These are phyloP conservation scores for Phytophthora constricta DNA, from an alignment of 352 stramenopile genomes.

Conservation along the genomic window DNA sequence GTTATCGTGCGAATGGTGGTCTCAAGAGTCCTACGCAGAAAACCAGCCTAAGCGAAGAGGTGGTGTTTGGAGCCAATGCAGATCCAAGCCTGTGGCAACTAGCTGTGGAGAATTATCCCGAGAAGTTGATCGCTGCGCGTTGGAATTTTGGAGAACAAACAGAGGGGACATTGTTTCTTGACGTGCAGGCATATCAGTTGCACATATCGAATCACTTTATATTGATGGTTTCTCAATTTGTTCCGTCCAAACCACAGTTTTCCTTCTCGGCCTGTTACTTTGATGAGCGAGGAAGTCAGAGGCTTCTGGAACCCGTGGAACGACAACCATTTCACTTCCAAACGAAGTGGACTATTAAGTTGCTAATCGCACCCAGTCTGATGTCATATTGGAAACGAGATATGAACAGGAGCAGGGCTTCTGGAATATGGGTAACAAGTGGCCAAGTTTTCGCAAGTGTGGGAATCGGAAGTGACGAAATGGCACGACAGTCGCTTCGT, in stretches of 20 bases:
- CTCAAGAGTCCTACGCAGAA: conserved; percentile 4
- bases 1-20: conserved; percentile 32
- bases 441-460: conserved; percentile 74
- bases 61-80: conserved; percentile 68
- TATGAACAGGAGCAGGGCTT: conserved; percentile 18
- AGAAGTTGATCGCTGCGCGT: conserved; percentile 66
- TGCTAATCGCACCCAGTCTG: conserved; percentile 70
- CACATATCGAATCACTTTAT: conserved; percentile 71
- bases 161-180: conserved; percentile 63
- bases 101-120: conserved; percentile 69
- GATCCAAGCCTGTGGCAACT: conserved; percentile 81
- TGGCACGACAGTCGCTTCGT: conserved; percentile 26
- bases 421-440: conserved; percentile 56
- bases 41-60: conserved; percentile 48
- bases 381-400: conserved; percentile 63
- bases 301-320: neutral
- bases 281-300: conserved; percentile 3
- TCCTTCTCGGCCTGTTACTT: conserved; percentile 10
- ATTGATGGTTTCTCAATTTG: conserved; percentile 37
- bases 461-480: conserved; percentile 40
- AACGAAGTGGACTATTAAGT: conserved; percentile 52
- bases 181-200: conserved; percentile 74
- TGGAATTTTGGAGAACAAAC: conserved; percentile 50
- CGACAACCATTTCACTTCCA: conserved; percentile 21
- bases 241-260: conserved; percentile 15